A percentile compares a stretch with the other conserved stretches of the same genome.
These are phyloP conservation scores for Wakefieldia striispora DNA, from an alignment of 768 basidiomycete genomes.

Conservation along the genomic window DNA sequence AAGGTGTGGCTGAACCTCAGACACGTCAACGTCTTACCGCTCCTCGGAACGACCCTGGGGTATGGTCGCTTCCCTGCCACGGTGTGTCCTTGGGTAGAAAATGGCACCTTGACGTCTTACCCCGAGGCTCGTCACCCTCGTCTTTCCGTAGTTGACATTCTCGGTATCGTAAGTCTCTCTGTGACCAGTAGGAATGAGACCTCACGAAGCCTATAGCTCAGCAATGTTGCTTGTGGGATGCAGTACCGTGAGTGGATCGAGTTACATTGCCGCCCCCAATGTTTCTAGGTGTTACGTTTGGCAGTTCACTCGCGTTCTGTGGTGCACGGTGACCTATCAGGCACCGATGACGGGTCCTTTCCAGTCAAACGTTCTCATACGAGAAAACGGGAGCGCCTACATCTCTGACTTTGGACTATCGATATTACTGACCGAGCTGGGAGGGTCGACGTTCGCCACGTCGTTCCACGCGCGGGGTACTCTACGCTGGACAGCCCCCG, in stretches of 20 bases:
- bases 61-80: conserved; percentile 24
- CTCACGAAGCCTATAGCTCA: not conserved
- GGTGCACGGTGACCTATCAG: conserved; percentile 6
- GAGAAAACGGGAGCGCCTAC: not conserved
- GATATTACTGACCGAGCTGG: not conserved
- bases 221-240: not conserved
- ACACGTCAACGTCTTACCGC: conserved; percentile 23
- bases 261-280: not conserved
- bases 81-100: conserved; percentile 27
- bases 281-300: not conserved
- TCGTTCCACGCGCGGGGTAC: not conserved
- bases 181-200: not conserved
- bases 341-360: not conserved
- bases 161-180: conserved; percentile 13
- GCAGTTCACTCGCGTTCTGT: conserved; percentile 4
- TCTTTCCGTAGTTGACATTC: conserved; percentile 4
- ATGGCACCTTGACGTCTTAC: conserved; percentile 22
- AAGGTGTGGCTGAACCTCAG: conserved; percentile 20
- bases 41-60: conserved; percentile 19
- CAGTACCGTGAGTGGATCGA: conserved; percentile 2
- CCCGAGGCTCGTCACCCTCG: not conserved
- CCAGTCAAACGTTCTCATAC: conserved; percentile 8
- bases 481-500: conserved; percentile 9
- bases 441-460: not conserved
- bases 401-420: conserved; percentile 8